These are phyloP conservation scores for Sclerotinia minor DNA, from an alignment of 2,329 filamentous ascomycete genomes.

Conservation along the genomic window DNA sequence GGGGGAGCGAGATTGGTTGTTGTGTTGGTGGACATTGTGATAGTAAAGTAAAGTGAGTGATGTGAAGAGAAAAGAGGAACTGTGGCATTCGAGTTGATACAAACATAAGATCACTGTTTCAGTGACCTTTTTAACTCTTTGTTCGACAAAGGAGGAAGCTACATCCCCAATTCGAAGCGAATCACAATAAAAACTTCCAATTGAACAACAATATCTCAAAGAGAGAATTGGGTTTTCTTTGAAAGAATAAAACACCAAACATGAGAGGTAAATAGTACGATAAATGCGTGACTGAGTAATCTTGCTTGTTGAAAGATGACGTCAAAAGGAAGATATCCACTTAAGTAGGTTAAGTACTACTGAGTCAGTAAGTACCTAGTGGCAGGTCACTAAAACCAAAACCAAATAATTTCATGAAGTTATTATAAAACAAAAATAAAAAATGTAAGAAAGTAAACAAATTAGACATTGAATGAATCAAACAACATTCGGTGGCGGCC, in stretches of 20 bases:
- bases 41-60: neutral
- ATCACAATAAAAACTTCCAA: neutral
- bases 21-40: conserved; percentile 7
- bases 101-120: neutral
- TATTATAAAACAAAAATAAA: neutral
- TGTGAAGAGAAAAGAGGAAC: neutral
- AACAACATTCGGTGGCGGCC: neutral
- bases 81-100: neutral
- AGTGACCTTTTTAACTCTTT: neutral
- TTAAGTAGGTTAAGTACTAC: too few relatives aligned
- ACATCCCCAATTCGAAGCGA: neutral
- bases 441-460: neutral
- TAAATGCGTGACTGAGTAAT: too few relatives aligned
- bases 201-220: neutral
- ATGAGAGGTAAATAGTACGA: neutral
- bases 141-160: neutral
- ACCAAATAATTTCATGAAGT: neutral
- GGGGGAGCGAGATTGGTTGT: neutral
- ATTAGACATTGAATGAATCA: neutral
- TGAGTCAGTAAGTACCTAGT: neutral
- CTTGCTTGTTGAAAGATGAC: neutral
- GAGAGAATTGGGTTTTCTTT: neutral
- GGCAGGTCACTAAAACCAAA: too few relatives aligned
- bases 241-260: neutral
- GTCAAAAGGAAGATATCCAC: neutral